Evolutionary conservation across 768 basidiomycete genomes (phyloP).

Genomic region (Suillus discolor): DNA sequence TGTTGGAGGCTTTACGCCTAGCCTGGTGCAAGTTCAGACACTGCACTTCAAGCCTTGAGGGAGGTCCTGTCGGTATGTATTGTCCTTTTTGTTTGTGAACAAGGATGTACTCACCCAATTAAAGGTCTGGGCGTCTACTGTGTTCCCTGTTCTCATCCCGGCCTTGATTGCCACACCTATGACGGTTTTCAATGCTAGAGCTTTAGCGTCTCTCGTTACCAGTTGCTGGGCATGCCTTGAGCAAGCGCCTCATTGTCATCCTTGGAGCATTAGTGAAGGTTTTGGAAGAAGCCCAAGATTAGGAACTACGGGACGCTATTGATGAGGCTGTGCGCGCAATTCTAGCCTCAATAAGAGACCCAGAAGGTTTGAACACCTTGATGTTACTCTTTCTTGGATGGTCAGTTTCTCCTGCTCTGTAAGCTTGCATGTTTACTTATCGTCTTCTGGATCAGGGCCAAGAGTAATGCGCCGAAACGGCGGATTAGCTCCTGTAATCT

Average conservation of each 20-base stretch:
- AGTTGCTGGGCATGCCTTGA: constrained; percentile 93
- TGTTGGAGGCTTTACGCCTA: constrained; percentile 91
- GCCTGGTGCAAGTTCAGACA: constrained; percentile 92
- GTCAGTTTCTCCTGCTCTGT: constrained; percentile 45
- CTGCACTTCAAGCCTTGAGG: constrained; percentile 87
- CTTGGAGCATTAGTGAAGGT: constrained; percentile 80
- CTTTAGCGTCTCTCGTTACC: constrained; percentile 86
- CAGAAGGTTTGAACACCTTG: constrained; percentile 86
- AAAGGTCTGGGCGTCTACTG: constrained; percentile 89
- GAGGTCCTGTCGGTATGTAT: constrained; percentile 89
- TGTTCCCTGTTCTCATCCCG: constrained; percentile 97
- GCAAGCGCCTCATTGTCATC: constrained; percentile 77
- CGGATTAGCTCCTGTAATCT: constrained; percentile 80
- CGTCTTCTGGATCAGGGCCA: constrained; percentile 60
- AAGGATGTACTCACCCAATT: constrained; percentile 10
- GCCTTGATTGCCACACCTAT: constrained; percentile 90
- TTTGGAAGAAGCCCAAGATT: constrained; percentile 65
- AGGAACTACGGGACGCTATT: constrained; percentile 71
- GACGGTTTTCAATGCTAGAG: constrained; percentile 93
- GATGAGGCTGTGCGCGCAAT: constrained; percentile 76
- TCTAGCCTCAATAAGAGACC: constrained; percentile 77
- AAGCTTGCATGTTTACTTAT: not conserved
- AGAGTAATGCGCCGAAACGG: constrained; percentile 66
- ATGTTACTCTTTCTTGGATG: constrained; percentile 91
- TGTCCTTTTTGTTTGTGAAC: not conserved